Evolutionary conservation across 139 green algal genomes (phyloP).

Genomic region (Closterium sp.): DNA sequence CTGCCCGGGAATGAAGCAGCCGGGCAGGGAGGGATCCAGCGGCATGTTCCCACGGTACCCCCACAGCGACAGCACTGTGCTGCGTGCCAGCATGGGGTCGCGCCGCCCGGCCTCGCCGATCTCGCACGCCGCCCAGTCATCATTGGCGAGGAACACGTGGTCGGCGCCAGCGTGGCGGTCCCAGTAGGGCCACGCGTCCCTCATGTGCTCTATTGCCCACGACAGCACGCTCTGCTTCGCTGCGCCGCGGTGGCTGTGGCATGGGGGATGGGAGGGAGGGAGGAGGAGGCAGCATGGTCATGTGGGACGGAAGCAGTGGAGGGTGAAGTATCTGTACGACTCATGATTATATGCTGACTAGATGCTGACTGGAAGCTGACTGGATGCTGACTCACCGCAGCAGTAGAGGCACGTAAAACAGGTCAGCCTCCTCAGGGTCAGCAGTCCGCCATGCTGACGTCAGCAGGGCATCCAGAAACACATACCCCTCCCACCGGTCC

Average conservation of each 20-base stretch:
- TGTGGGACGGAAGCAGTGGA: too few species aligned
- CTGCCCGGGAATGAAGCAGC: constrained; percentile 52
- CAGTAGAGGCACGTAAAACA: constrained; percentile 43
- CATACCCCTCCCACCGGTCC: constrained; percentile 23
- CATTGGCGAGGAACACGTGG: constrained; percentile 66
- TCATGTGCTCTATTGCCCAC: constrained; percentile 52
- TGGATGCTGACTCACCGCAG: neutral
- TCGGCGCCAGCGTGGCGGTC: constrained; percentile 58
- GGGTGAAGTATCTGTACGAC: too few species aligned
- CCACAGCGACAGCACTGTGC: constrained; percentile 16
- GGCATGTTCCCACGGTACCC: constrained; percentile 3
- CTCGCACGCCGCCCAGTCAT: constrained; percentile 65
- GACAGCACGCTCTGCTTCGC: neutral
- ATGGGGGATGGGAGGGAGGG: neutral
- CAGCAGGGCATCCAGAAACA: constrained; percentile 61
- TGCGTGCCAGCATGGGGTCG: neutral
- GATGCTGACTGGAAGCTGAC: neutral
- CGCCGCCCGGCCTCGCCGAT: neutral
- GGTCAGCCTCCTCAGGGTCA: constrained; percentile 61
- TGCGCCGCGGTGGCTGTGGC: neutral
- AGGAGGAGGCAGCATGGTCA: neutral
- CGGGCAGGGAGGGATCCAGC: neutral
- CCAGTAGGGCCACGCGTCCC: constrained; percentile 63
- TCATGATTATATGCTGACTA: neutral
- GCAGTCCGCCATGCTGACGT: constrained; percentile 60